Conservation (phyloP, 2,329 filamentous ascomycete genomes). For the Hypoxylon sp. region DNA sequence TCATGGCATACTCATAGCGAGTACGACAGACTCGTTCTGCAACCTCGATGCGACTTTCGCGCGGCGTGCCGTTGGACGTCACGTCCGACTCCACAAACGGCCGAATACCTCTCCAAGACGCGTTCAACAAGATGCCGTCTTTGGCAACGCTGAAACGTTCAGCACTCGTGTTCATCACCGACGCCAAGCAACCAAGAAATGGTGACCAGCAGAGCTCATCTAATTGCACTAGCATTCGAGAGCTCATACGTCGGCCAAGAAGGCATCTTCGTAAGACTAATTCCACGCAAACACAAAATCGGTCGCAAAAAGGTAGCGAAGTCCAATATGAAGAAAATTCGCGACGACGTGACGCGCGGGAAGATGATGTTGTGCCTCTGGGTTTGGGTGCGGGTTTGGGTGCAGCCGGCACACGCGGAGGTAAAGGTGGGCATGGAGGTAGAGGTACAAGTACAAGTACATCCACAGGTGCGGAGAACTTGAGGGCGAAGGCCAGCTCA, state of each 20-base stretch:
- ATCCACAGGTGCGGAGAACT: slow-evolving; percentile 30
- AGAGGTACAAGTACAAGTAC: slow-evolving; percentile 23
- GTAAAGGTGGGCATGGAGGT: slow-evolving; percentile 10
- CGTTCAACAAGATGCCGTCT: slow-evolving; percentile 44
- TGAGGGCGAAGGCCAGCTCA: slow-evolving; percentile 28
- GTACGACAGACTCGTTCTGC: slow-evolving; percentile 28
- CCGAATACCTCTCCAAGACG: slow-evolving; percentile 29
- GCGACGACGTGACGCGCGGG: slow-evolving; percentile 13
- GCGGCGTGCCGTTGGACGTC: slow-evolving; percentile 34
- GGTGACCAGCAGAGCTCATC: slow-evolving; percentile 27
- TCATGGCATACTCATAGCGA: slow-evolving; percentile 33
- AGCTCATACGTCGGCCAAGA: slow-evolving; percentile 45
- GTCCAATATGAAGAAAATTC: background rate
- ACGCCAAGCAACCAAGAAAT: slow-evolving; percentile 41
- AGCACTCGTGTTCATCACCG: slow-evolving; percentile 43
- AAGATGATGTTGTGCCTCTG: slow-evolving; percentile 3
- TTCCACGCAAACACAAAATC: slow-evolving; percentile 27
- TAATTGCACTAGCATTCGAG: slow-evolving; percentile 43
- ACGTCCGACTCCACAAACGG: slow-evolving; percentile 34
- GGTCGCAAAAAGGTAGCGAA: slow-evolving; percentile 25
- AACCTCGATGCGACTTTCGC: slow-evolving; percentile 40
- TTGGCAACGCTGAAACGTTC: slow-evolving; percentile 45
- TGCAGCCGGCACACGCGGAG: slow-evolving; percentile 15
- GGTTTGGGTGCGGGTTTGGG: slow-evolving; percentile 18
- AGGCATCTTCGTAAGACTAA: slow-evolving; percentile 38